phyloP scores from a whole-genome alignment of 441 rosid genomes.

The Macaranga tanarius region DNA sequence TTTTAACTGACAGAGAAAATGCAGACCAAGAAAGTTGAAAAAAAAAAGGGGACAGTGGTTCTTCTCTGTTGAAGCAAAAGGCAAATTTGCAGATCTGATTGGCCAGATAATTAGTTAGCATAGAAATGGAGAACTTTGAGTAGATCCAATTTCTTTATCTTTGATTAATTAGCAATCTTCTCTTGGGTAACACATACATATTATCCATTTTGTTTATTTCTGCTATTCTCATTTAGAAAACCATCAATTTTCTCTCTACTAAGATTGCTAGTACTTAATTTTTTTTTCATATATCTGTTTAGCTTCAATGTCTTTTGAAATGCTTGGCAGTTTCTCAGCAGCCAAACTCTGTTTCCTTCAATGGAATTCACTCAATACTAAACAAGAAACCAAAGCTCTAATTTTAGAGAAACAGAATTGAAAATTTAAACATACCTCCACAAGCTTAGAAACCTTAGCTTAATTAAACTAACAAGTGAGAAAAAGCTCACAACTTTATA shows the following conservation, averaged over 20 bases:
- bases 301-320: too few relatives aligned
- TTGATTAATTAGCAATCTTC: background rate
- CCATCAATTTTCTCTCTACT: background rate
- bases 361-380: too few relatives aligned
- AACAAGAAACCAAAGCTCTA: too few relatives aligned
- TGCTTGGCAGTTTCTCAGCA: too few relatives aligned
- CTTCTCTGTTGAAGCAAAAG: background rate
- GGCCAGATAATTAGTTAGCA: slow-evolving; percentile 1
- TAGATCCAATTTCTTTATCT: background rate
- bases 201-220: background rate
- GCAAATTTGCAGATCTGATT: slow-evolving; percentile 15
- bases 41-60: background rate
- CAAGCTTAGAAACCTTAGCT: slow-evolving; percentile 40
- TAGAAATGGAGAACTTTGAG: background rate
- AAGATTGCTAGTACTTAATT: background rate
- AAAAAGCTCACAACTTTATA: background rate
- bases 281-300: background rate
- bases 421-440: too few relatives aligned
- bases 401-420: too few relatives aligned
- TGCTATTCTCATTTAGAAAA: background rate
- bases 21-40: background rate
- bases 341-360: too few relatives aligned
- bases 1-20: background rate
- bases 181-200: background rate
- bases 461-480: too few relatives aligned